phyloP scores from a whole-genome alignment of 2,329 filamentous ascomycete species.

The Hypoxylon sp. region DNA sequence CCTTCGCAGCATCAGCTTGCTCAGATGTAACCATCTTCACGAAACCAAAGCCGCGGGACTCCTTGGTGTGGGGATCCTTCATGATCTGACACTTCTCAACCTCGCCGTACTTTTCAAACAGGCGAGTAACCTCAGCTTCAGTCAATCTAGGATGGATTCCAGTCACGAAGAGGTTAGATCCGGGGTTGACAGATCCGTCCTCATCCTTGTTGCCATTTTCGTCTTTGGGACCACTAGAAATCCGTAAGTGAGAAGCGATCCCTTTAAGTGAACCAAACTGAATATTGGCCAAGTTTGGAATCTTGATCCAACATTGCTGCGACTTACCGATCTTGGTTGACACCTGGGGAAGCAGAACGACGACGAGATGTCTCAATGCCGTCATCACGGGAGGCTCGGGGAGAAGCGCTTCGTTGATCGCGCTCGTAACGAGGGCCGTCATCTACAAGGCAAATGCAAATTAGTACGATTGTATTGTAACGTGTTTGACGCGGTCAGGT shows the following conservation, averaged over 20 bases:
- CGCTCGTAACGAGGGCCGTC: slow-evolving; percentile 76
- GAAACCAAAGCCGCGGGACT: slow-evolving; percentile 98
- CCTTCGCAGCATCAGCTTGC: slow-evolving; percentile 96
- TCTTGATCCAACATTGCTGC: background rate
- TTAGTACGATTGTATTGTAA: slow-evolving; percentile 32
- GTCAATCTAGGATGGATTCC: slow-evolving; percentile 94
- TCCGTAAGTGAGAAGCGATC: slow-evolving; percentile 36
- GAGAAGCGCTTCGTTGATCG: slow-evolving; percentile 76
- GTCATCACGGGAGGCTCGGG: slow-evolving; percentile 73
- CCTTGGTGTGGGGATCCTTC: slow-evolving; percentile 97
- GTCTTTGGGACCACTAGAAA: slow-evolving; percentile 65
- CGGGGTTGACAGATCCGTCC: slow-evolving; percentile 88
- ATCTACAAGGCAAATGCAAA: slow-evolving; percentile 59
- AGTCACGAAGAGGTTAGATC: slow-evolving; percentile 98
- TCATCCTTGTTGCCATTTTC: slow-evolving; percentile 72
- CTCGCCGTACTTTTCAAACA: slow-evolving; percentile 99
- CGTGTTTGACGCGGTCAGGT: background rate
- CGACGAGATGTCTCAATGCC: slow-evolving; percentile 69
- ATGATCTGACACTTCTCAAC: slow-evolving; percentile 99
- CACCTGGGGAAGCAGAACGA: slow-evolving; percentile 73
- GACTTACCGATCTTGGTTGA: slow-evolving; percentile 67
- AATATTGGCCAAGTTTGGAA: background rate
- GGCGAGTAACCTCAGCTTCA: slow-evolving; percentile 90
- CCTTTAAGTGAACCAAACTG: background rate
- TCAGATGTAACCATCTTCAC: slow-evolving; percentile 98